Conservation (phyloP, 2,329 filamentous ascomycete species). For the Sporothrix dimorphospora region DNA sequence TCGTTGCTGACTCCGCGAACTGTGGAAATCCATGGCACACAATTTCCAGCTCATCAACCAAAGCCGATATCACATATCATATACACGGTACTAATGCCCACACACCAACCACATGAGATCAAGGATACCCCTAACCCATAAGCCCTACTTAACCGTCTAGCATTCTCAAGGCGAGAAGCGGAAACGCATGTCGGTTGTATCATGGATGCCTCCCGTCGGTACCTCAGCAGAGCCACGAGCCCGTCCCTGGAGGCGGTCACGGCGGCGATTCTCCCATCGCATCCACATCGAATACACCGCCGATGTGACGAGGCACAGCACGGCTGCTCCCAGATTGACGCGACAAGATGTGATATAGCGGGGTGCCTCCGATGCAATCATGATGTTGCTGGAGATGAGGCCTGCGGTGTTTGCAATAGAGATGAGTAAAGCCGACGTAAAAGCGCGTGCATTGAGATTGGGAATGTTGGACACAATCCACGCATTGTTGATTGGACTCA, state of each 20-base stretch:
- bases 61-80: too few species aligned
- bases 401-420: neutral
- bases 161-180: neutral
- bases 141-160: too few species aligned
- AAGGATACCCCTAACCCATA: too few species aligned
- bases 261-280: neutral
- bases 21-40: too few species aligned
- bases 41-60: too few species aligned
- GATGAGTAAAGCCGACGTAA: neutral
- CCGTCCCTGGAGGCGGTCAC: neutral
- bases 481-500: constrained; percentile 2
- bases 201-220: neutral
- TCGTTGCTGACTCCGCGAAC: too few species aligned
- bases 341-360: neutral
- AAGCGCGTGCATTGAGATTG: neutral
- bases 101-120: too few species aligned
- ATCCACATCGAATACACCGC: neutral
- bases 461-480: constrained; percentile 1
- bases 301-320: neutral
- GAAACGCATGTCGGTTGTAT: neutral
- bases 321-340: neutral
- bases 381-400: neutral
- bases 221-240: neutral
- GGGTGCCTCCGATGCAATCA: neutral
- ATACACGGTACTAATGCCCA: too few species aligned